Evolutionary conservation across 371 early-diverging fungal genomes (phyloP).

Genomic region (Mucor velutinosus): DNA sequence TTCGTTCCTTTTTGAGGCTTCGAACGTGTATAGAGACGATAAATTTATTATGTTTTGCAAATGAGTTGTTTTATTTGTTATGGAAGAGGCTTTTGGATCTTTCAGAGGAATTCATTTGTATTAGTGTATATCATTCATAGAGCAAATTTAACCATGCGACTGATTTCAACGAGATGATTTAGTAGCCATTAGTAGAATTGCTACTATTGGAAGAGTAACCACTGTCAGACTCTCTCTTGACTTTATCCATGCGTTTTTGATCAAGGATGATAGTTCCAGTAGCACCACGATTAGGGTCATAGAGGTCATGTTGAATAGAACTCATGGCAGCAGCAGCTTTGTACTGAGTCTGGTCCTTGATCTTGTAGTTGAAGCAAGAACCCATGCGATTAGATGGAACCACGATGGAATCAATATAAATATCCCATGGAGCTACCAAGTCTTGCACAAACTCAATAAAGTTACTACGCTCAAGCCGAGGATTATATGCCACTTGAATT

Average conservation of each 20-base stretch:
- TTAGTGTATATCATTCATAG: background rate
- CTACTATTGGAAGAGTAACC: background rate
- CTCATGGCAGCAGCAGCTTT: background rate
- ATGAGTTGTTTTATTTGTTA: background rate
- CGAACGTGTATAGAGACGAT: too few species aligned
- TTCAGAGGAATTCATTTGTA: background rate
- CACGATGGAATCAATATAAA: background rate
- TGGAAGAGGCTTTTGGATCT: background rate
- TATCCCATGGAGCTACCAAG: background rate
- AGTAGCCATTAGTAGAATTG: background rate
- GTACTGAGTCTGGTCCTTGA: background rate
- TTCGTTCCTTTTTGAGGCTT: too few species aligned
- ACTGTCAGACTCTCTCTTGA: background rate
- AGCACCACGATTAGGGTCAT: background rate
- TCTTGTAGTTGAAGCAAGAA: background rate
- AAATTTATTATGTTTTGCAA: too few species aligned
- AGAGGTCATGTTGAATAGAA: background rate
- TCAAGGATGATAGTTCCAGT: background rate
- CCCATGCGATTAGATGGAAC: background rate
- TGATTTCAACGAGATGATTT: background rate
- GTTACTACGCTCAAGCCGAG: background rate
- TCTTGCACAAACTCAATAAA: background rate
- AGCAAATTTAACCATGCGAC: background rate
- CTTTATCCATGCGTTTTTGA: background rate
- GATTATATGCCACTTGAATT: background rate